Evolutionary conservation across 345 rosid species (phyloP).

Genomic region (Pugionium cornutum): DNA sequence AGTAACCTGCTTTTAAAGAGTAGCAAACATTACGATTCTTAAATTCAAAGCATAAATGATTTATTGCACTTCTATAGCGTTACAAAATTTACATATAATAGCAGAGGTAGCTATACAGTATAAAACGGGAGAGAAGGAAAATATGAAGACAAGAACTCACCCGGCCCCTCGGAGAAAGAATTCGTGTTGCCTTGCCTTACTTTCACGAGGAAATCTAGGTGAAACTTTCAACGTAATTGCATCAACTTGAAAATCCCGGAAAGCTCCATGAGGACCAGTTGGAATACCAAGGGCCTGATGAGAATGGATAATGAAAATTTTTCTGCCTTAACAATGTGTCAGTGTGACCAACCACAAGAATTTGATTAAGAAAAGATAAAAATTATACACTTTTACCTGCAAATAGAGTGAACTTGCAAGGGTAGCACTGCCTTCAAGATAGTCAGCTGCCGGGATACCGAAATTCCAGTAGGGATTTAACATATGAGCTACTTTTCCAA

Average conservation of each 20-base stretch:
- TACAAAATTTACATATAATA: background rate
- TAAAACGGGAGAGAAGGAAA: slow-evolving; percentile 4
- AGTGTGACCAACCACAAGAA: slow-evolving; percentile 18
- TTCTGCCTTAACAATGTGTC: slow-evolving; percentile 19
- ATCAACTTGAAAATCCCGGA: slow-evolving; percentile 93
- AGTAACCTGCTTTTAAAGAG: slow-evolving; percentile 63
- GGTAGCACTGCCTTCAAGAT: slow-evolving; percentile 78
- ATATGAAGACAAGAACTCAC: slow-evolving; percentile 44
- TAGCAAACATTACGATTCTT: background rate
- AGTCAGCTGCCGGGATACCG: slow-evolving; percentile 76
- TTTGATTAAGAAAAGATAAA: background rate
- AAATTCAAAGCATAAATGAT: background rate
- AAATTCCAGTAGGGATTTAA: slow-evolving; percentile 75
- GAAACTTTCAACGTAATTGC: slow-evolving; percentile 88
- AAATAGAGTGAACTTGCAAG: slow-evolving; percentile 87
- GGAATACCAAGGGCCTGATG: slow-evolving; percentile 91
- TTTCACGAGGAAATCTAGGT: slow-evolving; percentile 51
- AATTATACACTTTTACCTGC: slow-evolving; percentile 56
- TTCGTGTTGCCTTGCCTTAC: slow-evolving; percentile 56
- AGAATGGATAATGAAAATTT: slow-evolving; percentile 10
- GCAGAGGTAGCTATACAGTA: background rate
- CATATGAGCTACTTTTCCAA: slow-evolving; percentile 59
- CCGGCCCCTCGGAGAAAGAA: slow-evolving; percentile 72
- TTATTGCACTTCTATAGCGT: background rate
- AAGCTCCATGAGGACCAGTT: slow-evolving; percentile 95